These are phyloP conservation scores for Erysimum pusillum DNA, from an alignment of 441 rosid species.

Conservation along the genomic window DNA sequence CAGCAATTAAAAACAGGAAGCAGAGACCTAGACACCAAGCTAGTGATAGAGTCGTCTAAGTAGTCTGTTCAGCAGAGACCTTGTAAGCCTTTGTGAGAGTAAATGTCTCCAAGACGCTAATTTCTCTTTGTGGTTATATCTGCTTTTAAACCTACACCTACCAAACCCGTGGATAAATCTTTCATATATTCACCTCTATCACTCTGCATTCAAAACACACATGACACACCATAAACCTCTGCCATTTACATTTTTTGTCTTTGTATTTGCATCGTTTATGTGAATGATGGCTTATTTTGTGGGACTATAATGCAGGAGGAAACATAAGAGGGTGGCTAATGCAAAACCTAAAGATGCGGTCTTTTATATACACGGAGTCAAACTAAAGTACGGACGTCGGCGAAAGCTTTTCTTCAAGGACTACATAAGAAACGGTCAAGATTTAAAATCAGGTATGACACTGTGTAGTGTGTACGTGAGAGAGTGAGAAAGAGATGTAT, in stretches of 20 bases:
- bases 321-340: slow-evolving; percentile 33
- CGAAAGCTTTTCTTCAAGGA: slow-evolving; percentile 35
- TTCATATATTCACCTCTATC: slow-evolving; percentile 24
- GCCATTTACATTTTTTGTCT: slow-evolving; percentile 4
- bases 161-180: slow-evolving; percentile 34
- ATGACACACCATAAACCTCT: slow-evolving; percentile 7
- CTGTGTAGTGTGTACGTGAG: slow-evolving; percentile 29
- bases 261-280: slow-evolving; percentile 16
- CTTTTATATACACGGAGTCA: slow-evolving; percentile 30
- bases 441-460: slow-evolving; percentile 36
- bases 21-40: slow-evolving; percentile 40
- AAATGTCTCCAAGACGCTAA: slow-evolving; percentile 31
- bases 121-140: slow-evolving; percentile 27
- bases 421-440: slow-evolving; percentile 37
- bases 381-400: slow-evolving; percentile 31
- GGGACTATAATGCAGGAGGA: slow-evolving; percentile 40
- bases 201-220: slow-evolving; percentile 23
- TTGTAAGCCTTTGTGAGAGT: slow-evolving; percentile 35
- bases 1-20: slow-evolving; percentile 33
- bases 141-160: slow-evolving; percentile 42
- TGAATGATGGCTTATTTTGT: slow-evolving; percentile 35
- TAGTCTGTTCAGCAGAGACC: slow-evolving; percentile 37
- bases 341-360: slow-evolving; percentile 38
- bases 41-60: slow-evolving; percentile 41
- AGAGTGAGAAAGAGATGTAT: slow-evolving; percentile 43